Conservation (phyloP, 2,329 filamentous ascomycete species). For the Hawksworthiomyces lignivorus region DNA sequence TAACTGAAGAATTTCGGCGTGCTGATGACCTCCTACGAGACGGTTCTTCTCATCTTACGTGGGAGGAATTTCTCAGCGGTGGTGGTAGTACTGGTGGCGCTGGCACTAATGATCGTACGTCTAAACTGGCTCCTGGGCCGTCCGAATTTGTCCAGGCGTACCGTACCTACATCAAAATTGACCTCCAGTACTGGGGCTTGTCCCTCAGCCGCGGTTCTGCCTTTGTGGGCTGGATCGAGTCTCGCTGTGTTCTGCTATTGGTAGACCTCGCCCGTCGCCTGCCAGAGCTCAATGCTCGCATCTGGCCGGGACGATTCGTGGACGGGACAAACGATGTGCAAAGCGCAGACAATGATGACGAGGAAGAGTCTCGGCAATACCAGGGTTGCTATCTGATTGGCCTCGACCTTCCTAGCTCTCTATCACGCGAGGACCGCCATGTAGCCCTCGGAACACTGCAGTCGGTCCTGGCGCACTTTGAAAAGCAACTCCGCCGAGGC, state of each 20-base stretch:
- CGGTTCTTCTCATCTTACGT: constrained; percentile 26
- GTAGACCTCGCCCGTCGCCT: constrained; percentile 49
- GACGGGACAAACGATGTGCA: constrained; percentile 23
- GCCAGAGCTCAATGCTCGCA: constrained; percentile 43
- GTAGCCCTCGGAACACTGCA: constrained; percentile 35
- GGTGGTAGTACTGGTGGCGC: constrained; percentile 2
- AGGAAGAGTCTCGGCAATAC: constrained; percentile 34
- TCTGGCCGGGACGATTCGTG: constrained; percentile 57
- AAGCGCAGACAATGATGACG: background rate
- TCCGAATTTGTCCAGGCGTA: constrained; percentile 43
- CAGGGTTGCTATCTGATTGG: constrained; percentile 57
- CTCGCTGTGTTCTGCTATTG: constrained; percentile 48
- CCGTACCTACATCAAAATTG: constrained; percentile 51
- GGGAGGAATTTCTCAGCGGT: constrained; percentile 33
- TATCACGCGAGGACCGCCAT: constrained; percentile 33
- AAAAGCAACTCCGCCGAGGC: constrained; percentile 32
- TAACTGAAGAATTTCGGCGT: constrained; percentile 43
- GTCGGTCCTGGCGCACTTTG: constrained; percentile 38
- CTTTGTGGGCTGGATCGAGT: constrained; percentile 58
- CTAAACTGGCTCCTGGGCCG: constrained; percentile 23
- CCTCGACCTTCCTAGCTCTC: constrained; percentile 28
- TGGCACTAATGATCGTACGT: too few relatives aligned
- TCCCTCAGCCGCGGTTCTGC: constrained; percentile 45
- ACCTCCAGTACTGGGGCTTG: constrained; percentile 58
- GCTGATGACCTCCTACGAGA: constrained; percentile 34